Evolutionary conservation across 2,329 filamentous ascomycete genomes (phyloP).

Genomic region (Furcasterigmium sp.): DNA sequence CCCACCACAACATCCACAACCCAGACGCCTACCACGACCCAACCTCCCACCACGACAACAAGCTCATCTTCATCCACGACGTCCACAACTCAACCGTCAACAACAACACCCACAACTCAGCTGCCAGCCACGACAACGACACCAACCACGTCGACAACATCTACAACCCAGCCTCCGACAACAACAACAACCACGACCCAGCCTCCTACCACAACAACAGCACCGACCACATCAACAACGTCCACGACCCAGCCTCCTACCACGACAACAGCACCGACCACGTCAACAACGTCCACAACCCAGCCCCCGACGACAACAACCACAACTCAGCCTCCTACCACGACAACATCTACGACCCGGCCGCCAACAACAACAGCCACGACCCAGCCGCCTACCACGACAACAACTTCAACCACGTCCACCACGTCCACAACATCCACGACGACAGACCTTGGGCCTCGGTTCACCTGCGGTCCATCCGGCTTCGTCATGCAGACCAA

Average conservation of each 20-base stretch:
- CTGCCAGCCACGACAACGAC: background rate
- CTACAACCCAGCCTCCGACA: background rate
- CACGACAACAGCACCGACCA: background rate
- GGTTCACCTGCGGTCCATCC: conserved; percentile 7
- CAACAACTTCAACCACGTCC: background rate
- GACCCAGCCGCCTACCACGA: background rate
- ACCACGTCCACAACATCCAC: background rate
- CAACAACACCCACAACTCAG: too few relatives aligned
- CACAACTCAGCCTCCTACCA: background rate
- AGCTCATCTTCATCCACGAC: background rate
- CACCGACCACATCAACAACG: background rate
- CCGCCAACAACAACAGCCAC: background rate
- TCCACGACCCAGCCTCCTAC: background rate
- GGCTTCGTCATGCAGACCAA: conserved; percentile 12
- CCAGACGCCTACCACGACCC: too few relatives aligned
- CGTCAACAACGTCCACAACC: background rate
- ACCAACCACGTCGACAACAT: background rate
- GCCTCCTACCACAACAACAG: background rate
- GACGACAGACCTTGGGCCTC: background rate
- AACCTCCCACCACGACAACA: background rate
- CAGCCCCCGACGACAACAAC: background rate
- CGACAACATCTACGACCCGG: background rate
- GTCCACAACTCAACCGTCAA: too few relatives aligned
- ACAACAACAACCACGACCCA: background rate
- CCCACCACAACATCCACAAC: background rate